Base-by-base conservation (phyloP, 768 basidiomycete genomes). In the Naganishia onofrii region DNA sequence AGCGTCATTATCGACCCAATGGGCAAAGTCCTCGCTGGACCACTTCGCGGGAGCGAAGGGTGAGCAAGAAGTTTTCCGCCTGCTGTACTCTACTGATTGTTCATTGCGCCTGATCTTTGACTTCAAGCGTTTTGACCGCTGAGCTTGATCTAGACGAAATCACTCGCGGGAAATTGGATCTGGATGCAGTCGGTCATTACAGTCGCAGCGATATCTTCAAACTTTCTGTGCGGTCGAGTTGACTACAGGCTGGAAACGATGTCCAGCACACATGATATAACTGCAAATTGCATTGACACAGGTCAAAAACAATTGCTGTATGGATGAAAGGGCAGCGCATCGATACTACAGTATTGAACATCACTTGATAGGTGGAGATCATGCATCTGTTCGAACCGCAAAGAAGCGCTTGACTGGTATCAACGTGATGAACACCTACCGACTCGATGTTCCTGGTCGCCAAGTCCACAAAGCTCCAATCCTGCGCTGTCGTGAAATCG, bases 101-200 rank as follows among this genome's bases (percentile, higher is more conserved):
- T 28, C 2, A 23, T 23, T 52, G n/a, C 5, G 23, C 19, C 29
- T 12, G 13, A 7, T 36, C 15, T 26, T 66, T n/a, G 42, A 13
- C 36, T 9, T n/a, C 3, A 23, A 69, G 68, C 31, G 57, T 69
- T 4, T 36, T 69, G 68, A 57, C 68, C 5, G 87, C 85, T 0
- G 85, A 87, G 65, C 76, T 89, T 42, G 86, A 88, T 76, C 74
- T 88, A 68, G 85, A 87, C 70, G 87, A 88, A 69, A 81, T 85
- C 69, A 66, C 84, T 0, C 78, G 87, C 51, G 86, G 84, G 26
- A 88, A 88, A 77, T 86, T 87, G 72, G 88, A 88, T 75, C 75
- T 89, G 60, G 88, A 88, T 74, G 81, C 84, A 1, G 84, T 84
- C 0, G 88, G 88, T 0, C 87, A 88, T 76, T 89, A 89, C 76